These are phyloP conservation scores for Termitomyces heimii DNA, from an alignment of 768 basidiomycete genomes.

Conservation along the genomic window DNA sequence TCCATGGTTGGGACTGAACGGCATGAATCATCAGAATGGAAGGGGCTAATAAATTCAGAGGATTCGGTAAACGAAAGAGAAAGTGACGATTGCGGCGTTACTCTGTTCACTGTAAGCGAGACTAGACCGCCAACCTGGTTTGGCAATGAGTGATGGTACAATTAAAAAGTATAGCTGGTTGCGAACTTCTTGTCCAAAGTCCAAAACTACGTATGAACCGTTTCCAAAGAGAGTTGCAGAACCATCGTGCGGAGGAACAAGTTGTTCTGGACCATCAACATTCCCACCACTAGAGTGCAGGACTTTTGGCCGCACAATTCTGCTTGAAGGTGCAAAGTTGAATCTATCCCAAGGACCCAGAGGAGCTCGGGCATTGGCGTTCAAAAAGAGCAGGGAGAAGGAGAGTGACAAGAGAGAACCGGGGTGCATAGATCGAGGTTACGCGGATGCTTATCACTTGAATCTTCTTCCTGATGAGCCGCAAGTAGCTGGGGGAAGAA, in stretches of 20 bases:
- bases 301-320: constrained; percentile 24
- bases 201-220: constrained; percentile 30
- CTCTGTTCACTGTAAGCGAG: constrained; percentile 21
- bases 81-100: constrained; percentile 25
- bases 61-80: constrained; percentile 48
- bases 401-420: neutral
- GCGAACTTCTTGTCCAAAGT: constrained; percentile 32
- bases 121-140: constrained; percentile 27
- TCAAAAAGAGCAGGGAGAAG: neutral
- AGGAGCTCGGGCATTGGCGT: constrained; percentile 22
- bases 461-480: neutral
- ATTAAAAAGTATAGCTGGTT: neutral
- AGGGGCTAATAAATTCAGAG: constrained; percentile 37
- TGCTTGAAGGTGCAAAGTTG: constrained; percentile 31
- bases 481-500: neutral
- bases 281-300: constrained; percentile 20
- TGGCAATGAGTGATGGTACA: neutral
- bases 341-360: constrained; percentile 38
- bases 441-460: neutral
- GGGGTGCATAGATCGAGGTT: neutral
- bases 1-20: constrained; percentile 16
- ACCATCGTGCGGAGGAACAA: constrained; percentile 17
- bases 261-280: constrained; percentile 19
- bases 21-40: constrained; percentile 36
- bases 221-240: constrained; percentile 22